phyloP scores from a whole-genome alignment of 2,329 filamentous ascomycete species.

The Pleoardoris graminearum region DNA sequence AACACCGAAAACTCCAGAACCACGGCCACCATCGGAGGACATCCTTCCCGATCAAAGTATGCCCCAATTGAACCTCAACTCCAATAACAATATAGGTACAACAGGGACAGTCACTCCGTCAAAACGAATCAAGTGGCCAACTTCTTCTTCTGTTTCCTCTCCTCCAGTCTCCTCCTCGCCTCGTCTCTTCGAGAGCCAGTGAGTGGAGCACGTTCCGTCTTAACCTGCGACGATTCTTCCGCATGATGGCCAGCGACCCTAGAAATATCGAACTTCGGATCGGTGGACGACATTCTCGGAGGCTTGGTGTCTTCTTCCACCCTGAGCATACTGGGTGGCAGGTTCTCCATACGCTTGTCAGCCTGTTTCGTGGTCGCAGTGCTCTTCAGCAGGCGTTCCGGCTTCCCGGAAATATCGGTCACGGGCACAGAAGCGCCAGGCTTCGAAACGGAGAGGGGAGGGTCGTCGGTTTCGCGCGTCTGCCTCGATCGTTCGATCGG shows the following conservation, averaged over 20 bases:
- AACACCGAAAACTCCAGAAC: neutral
- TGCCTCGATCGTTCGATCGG: neutral
- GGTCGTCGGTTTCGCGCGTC: neutral
- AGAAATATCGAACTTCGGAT: constrained; percentile 26
- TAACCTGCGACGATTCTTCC: constrained; percentile 25
- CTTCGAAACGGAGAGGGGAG: neutral
- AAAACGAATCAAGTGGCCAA: neutral
- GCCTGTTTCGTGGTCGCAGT: constrained; percentile 5
- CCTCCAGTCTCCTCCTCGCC: constrained; percentile 30
- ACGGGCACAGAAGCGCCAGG: neutral
- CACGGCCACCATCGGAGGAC: neutral
- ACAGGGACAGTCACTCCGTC: neutral
- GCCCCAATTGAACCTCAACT: neutral
- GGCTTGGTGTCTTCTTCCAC: neutral
- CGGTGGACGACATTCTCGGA: constrained; percentile 12
- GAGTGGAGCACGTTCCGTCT: constrained; percentile 21
- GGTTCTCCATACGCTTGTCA: constrained; percentile 4
- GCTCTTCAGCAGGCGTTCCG: constrained; percentile 5
- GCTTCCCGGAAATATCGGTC: constrained; percentile 5
- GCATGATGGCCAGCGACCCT: constrained; percentile 31
- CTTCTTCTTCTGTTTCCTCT: constrained; percentile 33
- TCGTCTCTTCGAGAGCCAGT: constrained; percentile 32
- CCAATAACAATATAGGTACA: neutral
- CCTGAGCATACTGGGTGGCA: neutral
- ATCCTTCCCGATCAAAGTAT: neutral